phyloP scores from a whole-genome alignment of 225 moss, liverwort and hornwort genomes.

The Rhytidiadelphus loreus region DNA sequence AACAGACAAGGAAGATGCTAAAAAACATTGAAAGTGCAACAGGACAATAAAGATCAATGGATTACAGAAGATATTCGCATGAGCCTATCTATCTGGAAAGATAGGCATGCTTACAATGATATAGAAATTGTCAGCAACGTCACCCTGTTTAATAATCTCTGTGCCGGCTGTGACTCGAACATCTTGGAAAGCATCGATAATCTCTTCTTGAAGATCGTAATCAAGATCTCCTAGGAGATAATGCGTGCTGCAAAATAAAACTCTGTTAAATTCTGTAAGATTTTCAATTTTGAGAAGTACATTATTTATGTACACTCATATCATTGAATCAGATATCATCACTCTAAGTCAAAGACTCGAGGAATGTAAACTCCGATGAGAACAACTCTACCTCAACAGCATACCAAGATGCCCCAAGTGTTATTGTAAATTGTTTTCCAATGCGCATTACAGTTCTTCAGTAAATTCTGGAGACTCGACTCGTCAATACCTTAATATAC shows the following conservation, averaged over 20 bases:
- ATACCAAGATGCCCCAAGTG: not conserved
- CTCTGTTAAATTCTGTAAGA: not conserved
- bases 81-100: not conserved
- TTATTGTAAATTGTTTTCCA: not conserved
- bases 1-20: not conserved
- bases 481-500: conserved; percentile 54
- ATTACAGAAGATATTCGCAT: not conserved
- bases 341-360: not conserved
- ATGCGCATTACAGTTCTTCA: not conserved
- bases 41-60: not conserved
- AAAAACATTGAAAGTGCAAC: not conserved
- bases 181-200: conserved; percentile 83
- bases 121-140: conserved; percentile 85
- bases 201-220: conserved; percentile 75
- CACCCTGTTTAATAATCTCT: conserved; percentile 80
- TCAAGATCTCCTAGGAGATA: conserved; percentile 80
- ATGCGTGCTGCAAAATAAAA: conserved; percentile 40
- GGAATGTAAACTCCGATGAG: not conserved
- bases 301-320: not conserved
- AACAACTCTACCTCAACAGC: not conserved
- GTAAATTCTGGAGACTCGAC: not conserved
- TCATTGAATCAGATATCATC: not conserved
- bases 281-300: not conserved
- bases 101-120: conserved; percentile 64
- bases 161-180: conserved; percentile 55